Conservation (phyloP, 257 asterid species). For the Solanum rostratum region DNA sequence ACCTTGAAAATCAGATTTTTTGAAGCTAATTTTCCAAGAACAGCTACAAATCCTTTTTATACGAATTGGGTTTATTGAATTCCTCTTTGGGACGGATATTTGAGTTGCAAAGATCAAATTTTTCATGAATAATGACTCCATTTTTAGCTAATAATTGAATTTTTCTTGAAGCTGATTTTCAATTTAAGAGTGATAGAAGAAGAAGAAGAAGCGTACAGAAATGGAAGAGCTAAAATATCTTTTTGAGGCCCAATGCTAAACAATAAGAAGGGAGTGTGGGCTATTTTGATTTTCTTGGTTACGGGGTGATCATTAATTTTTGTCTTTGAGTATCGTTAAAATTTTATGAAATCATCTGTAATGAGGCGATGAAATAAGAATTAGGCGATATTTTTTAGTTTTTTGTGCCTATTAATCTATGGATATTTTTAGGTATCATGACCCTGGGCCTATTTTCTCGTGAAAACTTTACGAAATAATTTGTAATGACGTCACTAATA, state of each 20-base stretch:
- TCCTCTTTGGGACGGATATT: conserved; percentile 8
- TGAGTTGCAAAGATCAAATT: conserved; percentile 25
- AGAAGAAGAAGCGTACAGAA: neutral
- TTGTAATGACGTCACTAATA: no score
- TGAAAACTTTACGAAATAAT: no score
- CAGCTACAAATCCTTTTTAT: neutral
- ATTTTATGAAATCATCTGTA: no score
- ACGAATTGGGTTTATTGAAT: conserved; percentile 15
- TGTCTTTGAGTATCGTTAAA: no score
- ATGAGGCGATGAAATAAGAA: no score
- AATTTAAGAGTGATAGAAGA: neutral
- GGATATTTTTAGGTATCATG: no score
- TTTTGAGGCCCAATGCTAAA: neutral
- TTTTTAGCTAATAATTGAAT: neutral
- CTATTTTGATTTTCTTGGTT: no score
- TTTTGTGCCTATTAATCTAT: no score
- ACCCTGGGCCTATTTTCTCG: no score
- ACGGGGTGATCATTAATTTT: no score
- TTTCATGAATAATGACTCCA: conserved; percentile 43
- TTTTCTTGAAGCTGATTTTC: neutral
- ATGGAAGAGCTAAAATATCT: neutral
- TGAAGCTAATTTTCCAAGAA: conserved; percentile 16
- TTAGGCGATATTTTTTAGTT: no score
- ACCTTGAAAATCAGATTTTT: conserved; percentile 38
- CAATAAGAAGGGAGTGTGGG: neutral